Evolutionary conservation across 2,329 filamentous ascomycete genomes (phyloP).

Genomic region (Nigrospora oryzae): DNA sequence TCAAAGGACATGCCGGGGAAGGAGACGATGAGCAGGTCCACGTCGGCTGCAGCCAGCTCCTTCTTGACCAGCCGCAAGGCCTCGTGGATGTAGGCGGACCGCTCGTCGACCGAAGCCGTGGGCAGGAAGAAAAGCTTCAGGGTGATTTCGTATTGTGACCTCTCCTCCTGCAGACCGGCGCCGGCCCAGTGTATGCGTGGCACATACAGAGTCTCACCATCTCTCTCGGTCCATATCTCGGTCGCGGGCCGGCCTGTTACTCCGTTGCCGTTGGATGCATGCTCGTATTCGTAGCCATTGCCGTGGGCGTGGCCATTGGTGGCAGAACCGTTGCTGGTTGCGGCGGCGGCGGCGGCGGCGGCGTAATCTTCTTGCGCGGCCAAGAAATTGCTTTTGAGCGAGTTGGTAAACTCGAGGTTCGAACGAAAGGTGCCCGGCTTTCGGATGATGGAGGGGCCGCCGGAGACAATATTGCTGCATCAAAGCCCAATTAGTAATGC

Average conservation of each 20-base stretch:
- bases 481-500: slow-evolving; percentile 12
- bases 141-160: slow-evolving; percentile 83
- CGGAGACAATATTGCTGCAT: slow-evolving; percentile 71
- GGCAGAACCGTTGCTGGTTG: slow-evolving; percentile 12
- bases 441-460: slow-evolving; percentile 74
- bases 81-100: slow-evolving; percentile 64
- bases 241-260: slow-evolving; percentile 19
- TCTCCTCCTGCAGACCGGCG: slow-evolving; percentile 70
- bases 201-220: slow-evolving; percentile 58
- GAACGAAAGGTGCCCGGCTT: slow-evolving; percentile 72
- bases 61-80: slow-evolving; percentile 73
- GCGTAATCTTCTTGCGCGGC: slow-evolving; percentile 60
- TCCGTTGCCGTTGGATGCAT: slow-evolving; percentile 15
- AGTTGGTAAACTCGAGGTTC: slow-evolving; percentile 86
- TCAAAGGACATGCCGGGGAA: slow-evolving; percentile 93
- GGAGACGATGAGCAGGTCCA: slow-evolving; percentile 86
- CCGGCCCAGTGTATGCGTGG: slow-evolving; percentile 68
- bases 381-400: slow-evolving; percentile 75
- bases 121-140: slow-evolving; percentile 93
- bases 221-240: slow-evolving; percentile 60
- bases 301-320: slow-evolving; percentile 10
- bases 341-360: slow-evolving; percentile 10
- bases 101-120: slow-evolving; percentile 52
- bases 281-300: slow-evolving; percentile 22
- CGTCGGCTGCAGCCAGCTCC: slow-evolving; percentile 64